phyloP scores from a whole-genome alignment of 2,329 filamentous ascomycete genomes.

The Macrophomina phaseolina region DNA sequence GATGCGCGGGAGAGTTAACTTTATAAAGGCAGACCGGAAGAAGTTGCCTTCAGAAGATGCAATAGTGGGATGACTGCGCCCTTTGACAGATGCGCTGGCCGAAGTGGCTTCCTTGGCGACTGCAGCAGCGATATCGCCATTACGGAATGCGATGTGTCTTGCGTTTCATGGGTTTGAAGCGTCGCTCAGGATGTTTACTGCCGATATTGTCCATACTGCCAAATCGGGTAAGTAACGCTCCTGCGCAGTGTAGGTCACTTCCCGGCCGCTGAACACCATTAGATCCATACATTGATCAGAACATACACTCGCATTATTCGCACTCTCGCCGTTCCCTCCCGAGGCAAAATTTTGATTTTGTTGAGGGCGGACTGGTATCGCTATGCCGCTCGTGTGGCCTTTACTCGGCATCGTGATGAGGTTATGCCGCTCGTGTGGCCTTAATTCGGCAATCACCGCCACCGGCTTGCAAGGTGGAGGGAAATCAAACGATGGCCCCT shows the following conservation, averaged over 20 bases:
- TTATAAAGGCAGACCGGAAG: background rate
- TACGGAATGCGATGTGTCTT: background rate
- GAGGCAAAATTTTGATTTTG: background rate
- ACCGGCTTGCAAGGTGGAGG: background rate
- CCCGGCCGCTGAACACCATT: background rate
- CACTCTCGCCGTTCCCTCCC: background rate
- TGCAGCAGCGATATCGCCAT: background rate
- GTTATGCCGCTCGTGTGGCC: constrained; percentile 16
- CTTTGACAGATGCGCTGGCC: background rate
- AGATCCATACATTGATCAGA: background rate
- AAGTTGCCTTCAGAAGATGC: background rate
- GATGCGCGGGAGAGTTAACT: background rate
- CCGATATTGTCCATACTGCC: background rate
- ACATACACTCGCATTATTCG: background rate
- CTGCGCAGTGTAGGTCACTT: background rate
- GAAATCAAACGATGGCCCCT: background rate
- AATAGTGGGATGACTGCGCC: background rate
- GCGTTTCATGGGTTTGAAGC: background rate
- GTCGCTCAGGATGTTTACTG: background rate
- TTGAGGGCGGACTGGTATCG: constrained; percentile 4
- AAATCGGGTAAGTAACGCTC: background rate
- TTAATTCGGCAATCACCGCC: constrained; percentile 7
- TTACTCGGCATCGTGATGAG: constrained; percentile 1
- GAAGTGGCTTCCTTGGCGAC: background rate
- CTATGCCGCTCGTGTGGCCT: constrained; percentile 21